Base-by-base conservation (phyloP, 2,329 filamentous ascomycete genomes). In the Penicillium glabrum region DNA sequence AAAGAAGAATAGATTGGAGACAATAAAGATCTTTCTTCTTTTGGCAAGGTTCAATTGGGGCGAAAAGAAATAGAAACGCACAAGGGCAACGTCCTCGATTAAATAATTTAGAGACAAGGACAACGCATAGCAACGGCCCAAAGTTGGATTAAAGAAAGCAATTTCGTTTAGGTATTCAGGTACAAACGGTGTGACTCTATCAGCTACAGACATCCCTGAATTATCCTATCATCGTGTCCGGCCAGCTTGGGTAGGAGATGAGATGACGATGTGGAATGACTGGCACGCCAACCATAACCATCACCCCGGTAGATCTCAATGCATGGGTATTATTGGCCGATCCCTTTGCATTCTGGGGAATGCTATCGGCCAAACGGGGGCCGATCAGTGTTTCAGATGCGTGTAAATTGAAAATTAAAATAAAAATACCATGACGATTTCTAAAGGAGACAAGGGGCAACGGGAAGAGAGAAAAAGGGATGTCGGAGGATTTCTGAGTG, bases 201-300 rank as follows among this genome's bases (percentile, higher is more conserved):
- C 24, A 31, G 9, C 31, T 29, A 19, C 33, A 16, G 51, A 50
- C 21, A 39, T 41, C 27, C 50, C n/a, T 57, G 31, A 50, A 52
- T 46, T 14, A 53, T 54, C 62, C 57, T 64, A 60, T 65, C 60
- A 63, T 48, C 48, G 31, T 52, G 54, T 49, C 43, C 24, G 35
- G 29, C 51, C 51, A 53, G 44, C 52, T 57, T 54, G 53, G 56
- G 57, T 55, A 55, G 41, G 54, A 61, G 53, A 62, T 54, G 53
- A 53, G 60, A 64, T 66, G 63, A 66, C 62, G 60, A 66, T 61
- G 51, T 60, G 64, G 61, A 65, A 66, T 65, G 61, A 57, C 53
- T 53, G 55, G 19, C 46, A 48, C 57, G 33, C 54, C 58, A 52
- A 51, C 54, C 58, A 52, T 48, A 41, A 46, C 50, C 29, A 37